phyloP scores from a whole-genome alignment of 2,329 filamentous ascomycete genomes.

The Arachnomyces sp. region DNA sequence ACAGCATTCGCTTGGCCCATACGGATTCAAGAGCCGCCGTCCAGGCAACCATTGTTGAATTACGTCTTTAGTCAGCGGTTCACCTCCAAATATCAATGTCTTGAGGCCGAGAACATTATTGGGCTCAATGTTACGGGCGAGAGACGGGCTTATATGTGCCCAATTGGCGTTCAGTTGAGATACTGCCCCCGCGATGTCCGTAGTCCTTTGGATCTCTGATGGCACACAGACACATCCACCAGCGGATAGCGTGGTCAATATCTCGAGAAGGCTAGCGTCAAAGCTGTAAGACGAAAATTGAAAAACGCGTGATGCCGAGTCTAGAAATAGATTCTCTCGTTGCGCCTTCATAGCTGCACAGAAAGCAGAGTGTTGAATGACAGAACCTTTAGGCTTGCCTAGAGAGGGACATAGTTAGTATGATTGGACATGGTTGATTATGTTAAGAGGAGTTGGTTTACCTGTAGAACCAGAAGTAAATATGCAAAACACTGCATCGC shows the following conservation, averaged over 20 bases:
- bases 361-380: slow-evolving; percentile 5
- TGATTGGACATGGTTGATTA: slow-evolving; percentile 7
- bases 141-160: slow-evolving; percentile 30
- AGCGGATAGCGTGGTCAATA: slow-evolving; percentile 22
- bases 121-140: slow-evolving; percentile 19
- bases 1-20: slow-evolving; percentile 13
- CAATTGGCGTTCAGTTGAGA: slow-evolving; percentile 28
- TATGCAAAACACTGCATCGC: neutral
- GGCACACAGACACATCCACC: slow-evolving; percentile 38
- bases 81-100: slow-evolving; percentile 22
- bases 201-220: slow-evolving; percentile 32
- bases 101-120: slow-evolving; percentile 27
- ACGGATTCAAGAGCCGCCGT: slow-evolving; percentile 9
- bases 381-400: slow-evolving; percentile 15
- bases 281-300: slow-evolving; percentile 37
- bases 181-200: slow-evolving; percentile 20
- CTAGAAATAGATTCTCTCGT: slow-evolving; percentile 1
- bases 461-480: slow-evolving; percentile 24
- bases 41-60: slow-evolving; percentile 9
- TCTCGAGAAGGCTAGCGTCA: slow-evolving; percentile 30
- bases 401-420: slow-evolving; percentile 16
- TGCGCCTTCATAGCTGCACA: neutral
- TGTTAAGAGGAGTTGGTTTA: slow-evolving; percentile 12
- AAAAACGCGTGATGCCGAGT: slow-evolving; percentile 14
- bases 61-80: slow-evolving; percentile 10